phyloP scores from a whole-genome alignment of 768 basidiomycete species.

The Tricholomella constricta region DNA sequence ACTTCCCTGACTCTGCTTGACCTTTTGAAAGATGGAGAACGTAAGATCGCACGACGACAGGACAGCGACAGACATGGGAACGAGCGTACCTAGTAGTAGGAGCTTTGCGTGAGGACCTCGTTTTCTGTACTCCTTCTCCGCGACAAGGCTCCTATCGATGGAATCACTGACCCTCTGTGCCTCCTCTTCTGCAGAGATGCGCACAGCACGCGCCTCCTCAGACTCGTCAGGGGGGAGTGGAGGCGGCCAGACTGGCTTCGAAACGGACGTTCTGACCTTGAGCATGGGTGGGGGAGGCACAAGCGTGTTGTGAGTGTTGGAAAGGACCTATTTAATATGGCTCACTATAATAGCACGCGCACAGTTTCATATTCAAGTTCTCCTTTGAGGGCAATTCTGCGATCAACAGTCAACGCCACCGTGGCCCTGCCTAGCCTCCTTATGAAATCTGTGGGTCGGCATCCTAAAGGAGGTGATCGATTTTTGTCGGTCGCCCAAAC shows the following conservation, averaged over 20 bases:
- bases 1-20: constrained; percentile 71
- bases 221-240: constrained; percentile 38
- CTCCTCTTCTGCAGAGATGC: constrained; percentile 46
- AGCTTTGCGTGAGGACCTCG: constrained; percentile 45
- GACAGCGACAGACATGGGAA: neutral
- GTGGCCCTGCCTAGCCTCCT: constrained; percentile 7
- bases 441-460: constrained; percentile 2
- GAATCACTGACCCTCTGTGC: constrained; percentile 54
- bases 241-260: constrained; percentile 27
- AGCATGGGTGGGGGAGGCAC: constrained; percentile 9
- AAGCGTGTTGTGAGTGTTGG: neutral
- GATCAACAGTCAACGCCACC: constrained; percentile 16
- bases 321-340: neutral
- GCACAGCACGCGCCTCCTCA: constrained; percentile 38
- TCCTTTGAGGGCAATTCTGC: constrained; percentile 1
- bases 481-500: no score
- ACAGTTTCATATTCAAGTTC: constrained; percentile 13
- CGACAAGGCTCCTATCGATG: constrained; percentile 54
- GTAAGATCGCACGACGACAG: neutral
- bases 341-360: neutral
- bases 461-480: neutral
- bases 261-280: constrained; percentile 5
- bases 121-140: constrained; percentile 45
- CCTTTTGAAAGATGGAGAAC: constrained; percentile 35
- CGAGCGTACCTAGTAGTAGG: constrained; percentile 54